Percentiles rank a stretch among this genome's conserved stretches.
phyloP scores from a whole-genome alignment of 2,329 filamentous ascomycete genomes.

The Elsinoe necatrix region DNA sequence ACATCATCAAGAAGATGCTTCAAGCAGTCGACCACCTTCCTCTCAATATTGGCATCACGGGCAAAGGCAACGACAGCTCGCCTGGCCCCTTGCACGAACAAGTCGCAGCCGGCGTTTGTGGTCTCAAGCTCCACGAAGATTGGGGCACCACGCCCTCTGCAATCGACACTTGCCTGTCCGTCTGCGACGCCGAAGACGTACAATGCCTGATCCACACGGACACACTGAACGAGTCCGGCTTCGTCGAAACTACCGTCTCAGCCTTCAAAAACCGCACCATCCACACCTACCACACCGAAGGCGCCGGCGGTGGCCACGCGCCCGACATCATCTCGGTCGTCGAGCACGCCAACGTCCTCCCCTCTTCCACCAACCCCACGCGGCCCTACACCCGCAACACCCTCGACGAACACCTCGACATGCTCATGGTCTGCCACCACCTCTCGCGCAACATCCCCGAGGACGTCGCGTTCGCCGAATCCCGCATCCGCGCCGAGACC shows the following conservation, averaged over 20 bases:
- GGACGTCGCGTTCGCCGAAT: slow-evolving; percentile 91
- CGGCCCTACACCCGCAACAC: slow-evolving; percentile 86
- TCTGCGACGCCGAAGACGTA: slow-evolving; percentile 86
- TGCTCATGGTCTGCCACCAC: slow-evolving; percentile 98
- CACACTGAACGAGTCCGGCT: slow-evolving; percentile 94
- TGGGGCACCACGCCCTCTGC: slow-evolving; percentile 88
- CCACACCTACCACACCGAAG: slow-evolving; percentile 95
- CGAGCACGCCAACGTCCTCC: slow-evolving; percentile 78
- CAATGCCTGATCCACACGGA: slow-evolving; percentile 95
- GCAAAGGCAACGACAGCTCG: slow-evolving; percentile 82
- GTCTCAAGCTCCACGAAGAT: slow-evolving; percentile 91
- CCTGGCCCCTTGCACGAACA: slow-evolving; percentile 67
- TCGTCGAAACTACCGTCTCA: slow-evolving; percentile 83
- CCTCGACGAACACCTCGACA: slow-evolving; percentile 91
- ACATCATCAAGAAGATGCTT: slow-evolving; percentile 80
- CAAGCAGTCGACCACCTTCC: slow-evolving; percentile 76
- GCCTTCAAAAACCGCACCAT: slow-evolving; percentile 81
- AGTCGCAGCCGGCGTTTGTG: slow-evolving; percentile 72
- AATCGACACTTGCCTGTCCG: slow-evolving; percentile 74
- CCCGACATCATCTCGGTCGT: slow-evolving; percentile 94
- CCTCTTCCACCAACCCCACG: slow-evolving; percentile 86
- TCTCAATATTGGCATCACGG: slow-evolving; percentile 82
- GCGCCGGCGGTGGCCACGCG: slow-evolving; percentile 87
- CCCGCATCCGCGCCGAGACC: slow-evolving; percentile 86
- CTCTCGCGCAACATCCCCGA: slow-evolving; percentile 87